Conservation (phyloP, 805 yeast species). For the Diddensiella caesifluorescens region DNA sequence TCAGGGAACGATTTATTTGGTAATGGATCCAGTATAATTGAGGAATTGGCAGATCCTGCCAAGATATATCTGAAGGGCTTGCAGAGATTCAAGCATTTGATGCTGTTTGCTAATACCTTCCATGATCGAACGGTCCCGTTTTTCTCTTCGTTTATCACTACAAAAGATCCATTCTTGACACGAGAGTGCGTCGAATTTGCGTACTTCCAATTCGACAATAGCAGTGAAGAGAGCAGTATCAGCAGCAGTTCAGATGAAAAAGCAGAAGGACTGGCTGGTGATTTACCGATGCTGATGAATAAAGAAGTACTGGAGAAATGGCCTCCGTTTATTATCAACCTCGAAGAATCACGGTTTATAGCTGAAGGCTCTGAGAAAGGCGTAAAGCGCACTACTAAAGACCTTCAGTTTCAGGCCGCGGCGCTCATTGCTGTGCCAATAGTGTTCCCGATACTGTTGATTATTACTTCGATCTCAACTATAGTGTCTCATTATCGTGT, state of each 20-base stretch:
- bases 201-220: slow-evolving; percentile 19
- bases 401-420: slow-evolving; percentile 16
- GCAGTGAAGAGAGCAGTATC: neutral
- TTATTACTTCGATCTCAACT: slow-evolving; percentile 19
- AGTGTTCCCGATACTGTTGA: slow-evolving; percentile 18
- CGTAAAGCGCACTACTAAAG: slow-evolving; percentile 3
- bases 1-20: slow-evolving; percentile 75
- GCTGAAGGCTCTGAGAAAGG: slow-evolving; percentile 5
- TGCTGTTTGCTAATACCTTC: slow-evolving; percentile 65
- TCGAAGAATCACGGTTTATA: slow-evolving; percentile 19
- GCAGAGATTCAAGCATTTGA: slow-evolving; percentile 48
- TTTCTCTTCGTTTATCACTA: slow-evolving; percentile 72
- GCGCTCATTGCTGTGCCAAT: slow-evolving; percentile 15
- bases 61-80: slow-evolving; percentile 50
- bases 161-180: slow-evolving; percentile 66
- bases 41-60: slow-evolving; percentile 48
- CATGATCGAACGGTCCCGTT: slow-evolving; percentile 87
- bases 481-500: slow-evolving; percentile 20
- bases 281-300: slow-evolving; percentile 1
- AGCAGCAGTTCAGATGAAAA: neutral
- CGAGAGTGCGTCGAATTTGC: slow-evolving; percentile 41
- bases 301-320: neutral
- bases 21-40: slow-evolving; percentile 41
- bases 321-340: slow-evolving; percentile 22
- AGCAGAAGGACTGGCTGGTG: neutral